A percentile compares a stretch with the other conserved stretches of the same genome.
phyloP scores from a whole-genome alignment of 176 grass and related monocot genomes.

The Pharus latifolius region DNA sequence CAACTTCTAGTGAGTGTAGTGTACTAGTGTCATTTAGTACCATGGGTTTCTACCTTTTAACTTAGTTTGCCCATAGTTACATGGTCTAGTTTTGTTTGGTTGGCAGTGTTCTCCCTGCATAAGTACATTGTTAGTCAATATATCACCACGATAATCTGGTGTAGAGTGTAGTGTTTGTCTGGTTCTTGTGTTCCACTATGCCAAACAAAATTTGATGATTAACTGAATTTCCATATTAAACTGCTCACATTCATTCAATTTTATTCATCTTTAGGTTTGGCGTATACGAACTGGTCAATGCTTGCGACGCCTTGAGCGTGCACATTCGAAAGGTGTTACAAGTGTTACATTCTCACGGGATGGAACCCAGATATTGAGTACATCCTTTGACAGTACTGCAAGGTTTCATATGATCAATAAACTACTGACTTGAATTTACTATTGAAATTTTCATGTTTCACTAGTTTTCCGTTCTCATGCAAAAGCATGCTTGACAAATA shows the following conservation, averaged over 20 bases:
- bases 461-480: background rate
- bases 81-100: background rate
- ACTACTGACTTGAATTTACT: conserved; percentile 16
- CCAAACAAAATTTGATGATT: background rate
- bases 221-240: conserved; percentile 5
- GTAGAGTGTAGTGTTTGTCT: background rate
- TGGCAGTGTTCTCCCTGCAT: background rate
- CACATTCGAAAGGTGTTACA: conserved; percentile 87
- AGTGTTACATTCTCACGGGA: conserved; percentile 94
- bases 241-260: background rate
- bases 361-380: conserved; percentile 86
- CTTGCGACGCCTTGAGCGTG: conserved; percentile 71
- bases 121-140: background rate
- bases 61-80: no score
- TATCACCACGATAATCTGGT: background rate
- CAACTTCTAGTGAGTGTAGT: background rate
- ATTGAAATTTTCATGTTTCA: background rate
- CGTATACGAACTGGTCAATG: conserved; percentile 92
- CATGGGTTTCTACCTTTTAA: no score
- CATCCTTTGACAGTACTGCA: conserved; percentile 91
- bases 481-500: background rate
- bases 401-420: conserved; percentile 51
- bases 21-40: background rate
- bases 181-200: background rate
- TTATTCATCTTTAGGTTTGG: conserved; percentile 63